phyloP scores from a whole-genome alignment of 495 filamentous ascomycete genomes.

The Talaromyces adpressus region DNA sequence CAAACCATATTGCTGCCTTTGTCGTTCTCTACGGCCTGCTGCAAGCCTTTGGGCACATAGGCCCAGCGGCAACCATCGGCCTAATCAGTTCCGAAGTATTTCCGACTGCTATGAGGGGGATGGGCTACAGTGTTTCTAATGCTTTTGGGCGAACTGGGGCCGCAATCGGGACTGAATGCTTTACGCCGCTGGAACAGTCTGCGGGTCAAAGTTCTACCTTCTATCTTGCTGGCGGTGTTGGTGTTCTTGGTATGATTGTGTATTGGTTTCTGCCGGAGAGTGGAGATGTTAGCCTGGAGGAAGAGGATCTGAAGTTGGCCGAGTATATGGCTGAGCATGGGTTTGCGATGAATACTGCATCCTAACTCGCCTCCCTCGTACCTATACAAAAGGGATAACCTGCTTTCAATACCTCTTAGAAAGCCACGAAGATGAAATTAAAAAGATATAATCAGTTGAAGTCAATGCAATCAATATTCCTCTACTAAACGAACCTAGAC shows the following conservation, averaged over 20 bases:
- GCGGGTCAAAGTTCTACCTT: constrained; percentile 26
- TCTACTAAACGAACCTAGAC: neutral
- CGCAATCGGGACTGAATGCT: constrained; percentile 28
- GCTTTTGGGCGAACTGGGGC: constrained; percentile 31
- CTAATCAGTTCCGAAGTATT: constrained; percentile 28
- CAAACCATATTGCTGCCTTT: constrained; percentile 26
- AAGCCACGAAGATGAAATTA: neutral
- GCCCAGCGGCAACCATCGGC: constrained; percentile 28
- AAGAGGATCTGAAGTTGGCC: neutral
- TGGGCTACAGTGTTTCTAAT: constrained; percentile 28
- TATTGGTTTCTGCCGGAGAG: constrained; percentile 28
- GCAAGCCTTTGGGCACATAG: constrained; percentile 30
- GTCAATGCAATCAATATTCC: neutral
- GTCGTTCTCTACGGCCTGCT: constrained; percentile 31
- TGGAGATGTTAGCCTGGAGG: constrained; percentile 9
- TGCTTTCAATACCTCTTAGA: neutral
- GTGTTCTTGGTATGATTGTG: constrained; percentile 21
- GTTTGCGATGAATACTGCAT: too few species aligned
- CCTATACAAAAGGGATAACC: neutral
- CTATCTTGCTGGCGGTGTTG: constrained; percentile 25
- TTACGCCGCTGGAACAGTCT: constrained; percentile 21
- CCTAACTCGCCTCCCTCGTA: too few species aligned
- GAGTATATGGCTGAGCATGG: too few species aligned
- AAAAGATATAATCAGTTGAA: neutral
- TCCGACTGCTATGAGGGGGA: constrained; percentile 29